These are phyloP conservation scores for Verticillium alfalfae DNA, from an alignment of 2,329 filamentous ascomycete species.

Conservation along the genomic window DNA sequence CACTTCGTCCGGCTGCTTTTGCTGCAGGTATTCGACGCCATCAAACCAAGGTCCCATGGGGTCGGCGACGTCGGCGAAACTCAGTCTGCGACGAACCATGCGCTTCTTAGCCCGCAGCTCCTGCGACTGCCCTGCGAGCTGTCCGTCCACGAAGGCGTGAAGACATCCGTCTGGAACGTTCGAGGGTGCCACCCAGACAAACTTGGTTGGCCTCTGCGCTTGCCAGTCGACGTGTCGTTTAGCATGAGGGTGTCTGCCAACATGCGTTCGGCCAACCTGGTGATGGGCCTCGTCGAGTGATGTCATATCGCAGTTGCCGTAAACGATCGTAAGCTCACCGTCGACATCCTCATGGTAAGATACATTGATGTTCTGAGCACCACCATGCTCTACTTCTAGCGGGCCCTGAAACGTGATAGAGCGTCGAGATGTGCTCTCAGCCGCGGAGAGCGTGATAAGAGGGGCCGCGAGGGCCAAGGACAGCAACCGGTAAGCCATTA, in stretches of 20 bases:
- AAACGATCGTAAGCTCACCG: conserved; percentile 12
- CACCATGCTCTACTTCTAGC: conserved; percentile 9
- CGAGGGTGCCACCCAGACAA: conserved; percentile 14
- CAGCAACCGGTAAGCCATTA: background rate
- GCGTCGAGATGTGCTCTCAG: background rate
- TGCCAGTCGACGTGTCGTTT: conserved; percentile 12
- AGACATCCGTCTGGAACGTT: conserved; percentile 11
- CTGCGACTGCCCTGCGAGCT: conserved; percentile 13
- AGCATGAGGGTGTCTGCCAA: conserved; percentile 14
- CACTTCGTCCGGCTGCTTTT: conserved; percentile 15
- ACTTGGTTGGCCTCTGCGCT: conserved; percentile 10
- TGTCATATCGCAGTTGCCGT: conserved; percentile 11
- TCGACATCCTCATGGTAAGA: conserved; percentile 13
- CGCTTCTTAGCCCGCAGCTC: conserved; percentile 10
- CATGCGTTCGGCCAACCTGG: conserved; percentile 13
- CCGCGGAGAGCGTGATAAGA: background rate
- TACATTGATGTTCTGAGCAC: conserved; percentile 14
- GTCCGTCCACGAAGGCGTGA: conserved; percentile 12
- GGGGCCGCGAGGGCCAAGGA: background rate
- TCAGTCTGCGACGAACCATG: conserved; percentile 1
- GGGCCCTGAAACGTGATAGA: background rate
- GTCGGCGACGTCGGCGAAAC: conserved; percentile 11
- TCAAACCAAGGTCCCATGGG: conserved; percentile 16
- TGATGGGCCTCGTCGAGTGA: conserved; percentile 5
- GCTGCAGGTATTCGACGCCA: conserved; percentile 16